Conservation (phyloP, 495 filamentous ascomycete species). For the Penicillium crystallinum region DNA sequence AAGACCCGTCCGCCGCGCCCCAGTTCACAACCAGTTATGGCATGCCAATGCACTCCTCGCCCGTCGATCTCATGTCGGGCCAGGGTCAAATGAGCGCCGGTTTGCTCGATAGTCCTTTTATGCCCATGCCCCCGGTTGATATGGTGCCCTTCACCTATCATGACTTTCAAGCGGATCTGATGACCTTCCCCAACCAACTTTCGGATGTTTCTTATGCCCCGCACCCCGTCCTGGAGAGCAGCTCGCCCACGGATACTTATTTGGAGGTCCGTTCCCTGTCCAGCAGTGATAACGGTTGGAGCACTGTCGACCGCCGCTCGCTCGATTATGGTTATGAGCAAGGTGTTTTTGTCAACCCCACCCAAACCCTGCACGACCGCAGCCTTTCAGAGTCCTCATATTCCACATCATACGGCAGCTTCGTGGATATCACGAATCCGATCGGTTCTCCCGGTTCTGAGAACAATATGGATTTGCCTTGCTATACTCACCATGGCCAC, state of each 20-base stretch:
- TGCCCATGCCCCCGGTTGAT: conserved; percentile 62
- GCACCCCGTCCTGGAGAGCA: conserved; percentile 54
- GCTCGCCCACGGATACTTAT: conserved; percentile 77
- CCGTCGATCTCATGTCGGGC: conserved; percentile 66
- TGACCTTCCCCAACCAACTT: conserved; percentile 53
- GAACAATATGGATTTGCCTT: conserved; percentile 60
- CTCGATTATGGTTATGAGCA: conserved; percentile 48
- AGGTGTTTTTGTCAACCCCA: conserved; percentile 75
- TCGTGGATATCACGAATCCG: conserved; percentile 70
- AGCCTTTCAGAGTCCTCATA: conserved; percentile 81
- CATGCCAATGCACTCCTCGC: conserved; percentile 50
- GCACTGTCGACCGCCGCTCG: conserved; percentile 59
- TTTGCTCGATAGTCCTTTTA: conserved; percentile 61
- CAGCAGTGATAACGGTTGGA: conserved; percentile 82
- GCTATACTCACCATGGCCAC: conserved; percentile 18
- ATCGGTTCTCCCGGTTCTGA: conserved; percentile 65
- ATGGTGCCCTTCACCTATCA: conserved; percentile 69
- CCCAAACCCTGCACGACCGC: conserved; percentile 76
- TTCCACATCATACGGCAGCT: conserved; percentile 70
- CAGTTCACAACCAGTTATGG: conserved; percentile 46
- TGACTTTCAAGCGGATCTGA: conserved; percentile 58
- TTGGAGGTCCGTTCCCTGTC: conserved; percentile 80
- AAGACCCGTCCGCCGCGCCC: conserved; percentile 47
- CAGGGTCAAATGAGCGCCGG: conserved; percentile 59
- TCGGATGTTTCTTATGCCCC: conserved; percentile 47